Percentiles rank a stretch among this genome's conserved stretches.
phyloP scores from a whole-genome alignment of 176 grass and related monocot species.

The Olyra latifolia region DNA sequence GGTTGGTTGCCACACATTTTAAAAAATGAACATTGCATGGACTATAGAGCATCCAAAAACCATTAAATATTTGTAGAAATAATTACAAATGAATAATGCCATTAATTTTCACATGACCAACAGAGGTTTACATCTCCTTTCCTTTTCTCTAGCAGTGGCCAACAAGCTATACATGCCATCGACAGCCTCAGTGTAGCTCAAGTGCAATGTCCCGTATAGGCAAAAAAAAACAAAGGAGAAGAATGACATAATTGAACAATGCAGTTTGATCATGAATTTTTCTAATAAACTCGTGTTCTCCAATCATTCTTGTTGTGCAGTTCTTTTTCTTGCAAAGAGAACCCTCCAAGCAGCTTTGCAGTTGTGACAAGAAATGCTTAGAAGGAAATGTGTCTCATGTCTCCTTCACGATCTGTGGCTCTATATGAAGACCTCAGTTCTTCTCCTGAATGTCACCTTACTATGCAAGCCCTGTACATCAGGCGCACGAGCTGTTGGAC shows the following conservation, averaged over 20 bases:
- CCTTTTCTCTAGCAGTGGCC: no score
- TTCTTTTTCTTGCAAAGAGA: neutral
- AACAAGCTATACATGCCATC: no score
- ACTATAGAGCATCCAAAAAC: no score
- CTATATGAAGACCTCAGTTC: constrained; percentile 88
- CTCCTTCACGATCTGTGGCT: constrained; percentile 61
- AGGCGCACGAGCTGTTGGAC: constrained; percentile 90
- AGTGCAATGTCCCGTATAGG: no score
- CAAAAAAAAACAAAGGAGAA: neutral
- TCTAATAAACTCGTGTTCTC: constrained; percentile 2
- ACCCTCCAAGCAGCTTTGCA: neutral
- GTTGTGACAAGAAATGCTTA: constrained; percentile 29
- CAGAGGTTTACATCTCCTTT: no score
- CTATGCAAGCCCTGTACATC: constrained; percentile 81
- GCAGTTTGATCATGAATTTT: neutral
- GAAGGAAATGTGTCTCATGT: constrained; percentile 60
- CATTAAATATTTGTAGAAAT: no score
- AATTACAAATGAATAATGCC: no score
- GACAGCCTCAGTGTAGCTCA: no score
- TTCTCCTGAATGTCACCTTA: constrained; percentile 81
- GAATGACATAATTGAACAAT: constrained; percentile 32
- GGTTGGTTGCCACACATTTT: no score
- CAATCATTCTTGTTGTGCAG: neutral
- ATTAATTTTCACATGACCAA: no score
- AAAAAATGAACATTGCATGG: no score